phyloP scores from a whole-genome alignment of 768 basidiomycete species.

The Erythrobasidium yunnanense region DNA sequence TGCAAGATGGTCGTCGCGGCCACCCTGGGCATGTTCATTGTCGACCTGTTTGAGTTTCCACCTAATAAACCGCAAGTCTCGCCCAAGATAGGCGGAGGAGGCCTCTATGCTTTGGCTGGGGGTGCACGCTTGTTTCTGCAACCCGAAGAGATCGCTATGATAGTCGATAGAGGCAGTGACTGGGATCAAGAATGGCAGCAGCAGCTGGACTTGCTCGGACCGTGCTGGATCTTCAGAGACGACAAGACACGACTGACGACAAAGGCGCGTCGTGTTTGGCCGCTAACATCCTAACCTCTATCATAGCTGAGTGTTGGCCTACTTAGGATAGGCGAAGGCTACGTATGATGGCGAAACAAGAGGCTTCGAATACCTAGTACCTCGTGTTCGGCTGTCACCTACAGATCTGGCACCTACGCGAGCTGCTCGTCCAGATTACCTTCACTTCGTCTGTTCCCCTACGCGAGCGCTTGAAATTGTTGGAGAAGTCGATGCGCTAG shows the following conservation, averaged over 20 bases:
- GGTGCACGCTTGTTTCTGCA: constrained; percentile 76
- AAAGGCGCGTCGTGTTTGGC: constrained; percentile 61
- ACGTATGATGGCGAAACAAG: constrained; percentile 62
- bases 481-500: constrained; percentile 51
- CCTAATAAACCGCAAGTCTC: background rate
- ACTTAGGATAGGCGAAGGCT: constrained; percentile 60
- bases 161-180: constrained; percentile 69
- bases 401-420: constrained; percentile 52
- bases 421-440: constrained; percentile 48
- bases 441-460: constrained; percentile 84
- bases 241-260: constrained; percentile 55
- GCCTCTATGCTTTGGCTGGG: constrained; percentile 54
- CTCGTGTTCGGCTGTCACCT: constrained; percentile 45
- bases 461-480: constrained; percentile 57
- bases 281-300: constrained; percentile 49
- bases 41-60: constrained; percentile 60
- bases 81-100: constrained; percentile 72
- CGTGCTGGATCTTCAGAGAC: constrained; percentile 40
- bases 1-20: constrained; percentile 14
- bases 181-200: constrained; percentile 51
- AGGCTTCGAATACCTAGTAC: constrained; percentile 67
- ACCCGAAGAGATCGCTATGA: constrained; percentile 59
- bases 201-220: constrained; percentile 1
- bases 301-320: constrained; percentile 28
- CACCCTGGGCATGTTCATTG: constrained; percentile 75